phyloP scores from a whole-genome alignment of 345 rosid genomes.

The Anastatica hierochuntica region DNA sequence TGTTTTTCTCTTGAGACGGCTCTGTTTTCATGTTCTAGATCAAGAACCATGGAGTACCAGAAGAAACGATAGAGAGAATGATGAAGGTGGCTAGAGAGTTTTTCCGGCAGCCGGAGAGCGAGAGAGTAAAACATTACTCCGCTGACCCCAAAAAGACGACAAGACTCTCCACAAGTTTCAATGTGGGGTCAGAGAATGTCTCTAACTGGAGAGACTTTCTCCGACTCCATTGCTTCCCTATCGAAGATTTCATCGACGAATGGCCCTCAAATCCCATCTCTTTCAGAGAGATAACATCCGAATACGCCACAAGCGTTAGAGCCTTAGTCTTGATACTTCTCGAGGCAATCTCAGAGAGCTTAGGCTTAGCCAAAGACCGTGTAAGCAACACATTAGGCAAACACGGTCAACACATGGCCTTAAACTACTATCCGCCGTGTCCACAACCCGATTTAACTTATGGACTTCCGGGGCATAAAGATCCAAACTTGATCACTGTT shows the following conservation, averaged over 20 bases:
- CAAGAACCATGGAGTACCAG: slow-evolving; percentile 59
- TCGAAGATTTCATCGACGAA: slow-evolving; percentile 44
- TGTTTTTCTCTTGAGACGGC: neutral
- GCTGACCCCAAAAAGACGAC: slow-evolving; percentile 49
- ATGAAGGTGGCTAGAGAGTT: slow-evolving; percentile 39
- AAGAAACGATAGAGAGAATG: slow-evolving; percentile 25
- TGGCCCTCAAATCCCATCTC: slow-evolving; percentile 75
- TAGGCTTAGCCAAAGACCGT: slow-evolving; percentile 31
- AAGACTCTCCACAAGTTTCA: slow-evolving; percentile 71
- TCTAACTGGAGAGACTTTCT: slow-evolving; percentile 82
- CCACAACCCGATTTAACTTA: slow-evolving; percentile 65
- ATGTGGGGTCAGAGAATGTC: slow-evolving; percentile 47
- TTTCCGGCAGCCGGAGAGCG: slow-evolving; percentile 52
- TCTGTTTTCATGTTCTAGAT: slow-evolving; percentile 29
- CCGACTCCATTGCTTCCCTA: slow-evolving; percentile 67
- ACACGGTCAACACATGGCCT: slow-evolving; percentile 77
- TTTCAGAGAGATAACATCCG: slow-evolving; percentile 47
- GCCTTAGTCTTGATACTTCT: slow-evolving; percentile 39
- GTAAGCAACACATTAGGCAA: slow-evolving; percentile 30
- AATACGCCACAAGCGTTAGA: slow-evolving; percentile 45
- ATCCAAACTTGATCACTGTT: slow-evolving; percentile 54
- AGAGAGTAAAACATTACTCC: slow-evolving; percentile 55
- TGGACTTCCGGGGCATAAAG: slow-evolving; percentile 70
- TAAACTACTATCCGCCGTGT: slow-evolving; percentile 76
- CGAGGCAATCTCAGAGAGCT: slow-evolving; percentile 73